phyloP scores from a whole-genome alignment of 495 filamentous ascomycete genomes.

The Xylaria castorea region DNA sequence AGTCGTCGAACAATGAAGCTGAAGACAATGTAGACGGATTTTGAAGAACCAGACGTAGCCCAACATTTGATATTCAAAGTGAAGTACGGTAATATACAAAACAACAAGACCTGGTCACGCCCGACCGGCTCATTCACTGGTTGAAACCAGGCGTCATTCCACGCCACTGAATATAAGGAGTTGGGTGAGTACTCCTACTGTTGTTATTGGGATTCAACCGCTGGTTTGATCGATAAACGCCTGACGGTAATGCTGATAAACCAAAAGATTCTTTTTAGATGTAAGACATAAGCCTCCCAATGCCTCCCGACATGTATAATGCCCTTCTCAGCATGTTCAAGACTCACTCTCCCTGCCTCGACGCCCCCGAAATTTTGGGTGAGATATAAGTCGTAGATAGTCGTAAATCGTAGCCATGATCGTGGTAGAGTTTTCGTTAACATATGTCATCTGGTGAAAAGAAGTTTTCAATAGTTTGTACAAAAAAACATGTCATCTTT shows the following conservation, averaged over 20 bases:
- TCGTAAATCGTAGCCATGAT: slow-evolving; percentile 19
- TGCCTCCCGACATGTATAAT: background rate
- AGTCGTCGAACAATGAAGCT: background rate
- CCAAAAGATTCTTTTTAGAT: background rate
- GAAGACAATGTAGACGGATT: background rate
- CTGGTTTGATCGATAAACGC: slow-evolving; percentile 3
- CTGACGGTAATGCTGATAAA: slow-evolving; percentile 14
- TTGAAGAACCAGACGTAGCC: background rate
- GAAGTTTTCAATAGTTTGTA: background rate
- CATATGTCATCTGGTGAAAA: background rate
- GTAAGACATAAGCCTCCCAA: background rate
- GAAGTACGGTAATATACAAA: slow-evolving; percentile 18
- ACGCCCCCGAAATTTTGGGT: slow-evolving; percentile 4
- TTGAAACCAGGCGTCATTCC: background rate
- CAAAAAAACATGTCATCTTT: background rate
- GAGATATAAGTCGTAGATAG: background rate
- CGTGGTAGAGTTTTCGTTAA: slow-evolving; percentile 11
- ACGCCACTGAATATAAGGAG: background rate
- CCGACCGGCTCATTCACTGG: background rate
- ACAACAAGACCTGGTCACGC: background rate
- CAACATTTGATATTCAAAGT: background rate
- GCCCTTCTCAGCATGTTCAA: background rate
- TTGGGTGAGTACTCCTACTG: background rate
- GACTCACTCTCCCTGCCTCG: background rate
- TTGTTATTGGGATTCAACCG: background rate